Evolutionary conservation across 257 asterid genomes (phyloP).

Genomic region (Petunia secreta): DNA sequence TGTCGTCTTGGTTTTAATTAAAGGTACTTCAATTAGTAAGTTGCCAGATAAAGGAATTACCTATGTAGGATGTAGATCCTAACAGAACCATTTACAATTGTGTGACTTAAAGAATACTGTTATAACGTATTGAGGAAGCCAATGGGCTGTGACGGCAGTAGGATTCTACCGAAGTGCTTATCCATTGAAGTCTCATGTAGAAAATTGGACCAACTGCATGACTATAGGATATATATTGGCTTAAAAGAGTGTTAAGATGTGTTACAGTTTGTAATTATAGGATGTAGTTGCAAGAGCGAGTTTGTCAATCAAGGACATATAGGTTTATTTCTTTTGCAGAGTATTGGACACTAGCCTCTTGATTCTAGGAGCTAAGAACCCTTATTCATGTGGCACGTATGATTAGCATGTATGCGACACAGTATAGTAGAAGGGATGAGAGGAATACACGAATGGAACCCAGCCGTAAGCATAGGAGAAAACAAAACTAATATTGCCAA

Average conservation of each 20-base stretch:
- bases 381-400: not conserved
- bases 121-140: not conserved
- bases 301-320: slow-evolving; percentile 12
- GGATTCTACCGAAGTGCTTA: not conserved
- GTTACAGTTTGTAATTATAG: not conserved
- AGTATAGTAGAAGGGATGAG: not conserved
- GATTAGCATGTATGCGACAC: not conserved
- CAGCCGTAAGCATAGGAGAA: not conserved
- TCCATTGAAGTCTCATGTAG: not conserved
- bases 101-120: not conserved
- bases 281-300: slow-evolving; percentile 10
- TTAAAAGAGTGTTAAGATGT: not conserved
- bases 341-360: not conserved
- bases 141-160: not conserved
- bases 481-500: not conserved
- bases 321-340: slow-evolving; percentile 5
- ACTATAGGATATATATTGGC: not conserved
- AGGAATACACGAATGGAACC: not conserved
- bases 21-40: not conserved
- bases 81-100: not conserved
- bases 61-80: not conserved
- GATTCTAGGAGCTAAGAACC: not conserved
- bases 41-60: not conserved
- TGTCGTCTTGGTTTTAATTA: not conserved
- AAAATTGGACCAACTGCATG: not conserved